phyloP scores from a whole-genome alignment of 306 rosid species.

The Castanea crenata region DNA sequence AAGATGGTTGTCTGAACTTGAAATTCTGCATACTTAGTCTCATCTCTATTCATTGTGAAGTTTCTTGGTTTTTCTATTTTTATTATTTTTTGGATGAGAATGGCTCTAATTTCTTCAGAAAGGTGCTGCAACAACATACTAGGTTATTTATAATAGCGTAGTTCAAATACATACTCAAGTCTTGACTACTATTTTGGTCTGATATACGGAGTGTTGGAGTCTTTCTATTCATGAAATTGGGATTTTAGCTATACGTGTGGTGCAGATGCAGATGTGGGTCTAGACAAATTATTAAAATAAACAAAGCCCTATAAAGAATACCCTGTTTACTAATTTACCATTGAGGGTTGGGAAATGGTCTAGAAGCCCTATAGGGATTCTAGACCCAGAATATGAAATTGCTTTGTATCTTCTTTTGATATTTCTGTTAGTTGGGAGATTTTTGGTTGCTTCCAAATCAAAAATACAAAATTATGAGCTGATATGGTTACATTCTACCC shows the following conservation, averaged over 20 bases:
- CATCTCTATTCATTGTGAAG: background rate
- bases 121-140: background rate
- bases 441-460: background rate
- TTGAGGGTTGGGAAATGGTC: background rate
- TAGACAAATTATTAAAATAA: background rate
- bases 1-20: background rate
- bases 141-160: background rate
- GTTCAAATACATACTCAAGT: background rate
- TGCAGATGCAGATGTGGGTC: background rate
- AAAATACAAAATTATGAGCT: background rate
- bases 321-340: background rate
- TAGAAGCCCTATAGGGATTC: background rate
- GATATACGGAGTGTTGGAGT: background rate
- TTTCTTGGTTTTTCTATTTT: background rate
- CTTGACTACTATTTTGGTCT: background rate
- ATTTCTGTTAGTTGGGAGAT: background rate
- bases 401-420: background rate
- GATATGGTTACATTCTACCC: background rate
- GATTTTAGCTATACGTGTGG: background rate
- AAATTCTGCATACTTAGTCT: background rate
- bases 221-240: background rate
- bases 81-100: background rate
- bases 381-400: background rate
- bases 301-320: background rate
- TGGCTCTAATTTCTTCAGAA: slow-evolving; percentile 4